phyloP scores from a whole-genome alignment of 2,329 filamentous ascomycete species.

The Claviceps fusiformis region DNA sequence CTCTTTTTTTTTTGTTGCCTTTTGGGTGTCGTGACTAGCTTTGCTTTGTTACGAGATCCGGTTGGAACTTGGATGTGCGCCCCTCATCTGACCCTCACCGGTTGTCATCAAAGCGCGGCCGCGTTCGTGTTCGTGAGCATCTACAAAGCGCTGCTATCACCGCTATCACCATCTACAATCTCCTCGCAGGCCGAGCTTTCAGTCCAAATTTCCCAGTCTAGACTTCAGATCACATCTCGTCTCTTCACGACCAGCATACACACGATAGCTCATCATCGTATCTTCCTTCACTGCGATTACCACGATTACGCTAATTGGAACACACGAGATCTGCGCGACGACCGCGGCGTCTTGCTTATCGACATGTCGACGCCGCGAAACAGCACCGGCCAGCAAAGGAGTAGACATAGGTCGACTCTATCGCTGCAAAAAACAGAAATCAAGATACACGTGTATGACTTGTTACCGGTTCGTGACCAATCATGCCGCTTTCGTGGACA shows the following conservation, averaged over 20 bases:
- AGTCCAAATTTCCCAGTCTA: neutral
- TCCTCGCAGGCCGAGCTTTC: neutral
- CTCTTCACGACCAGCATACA: neutral
- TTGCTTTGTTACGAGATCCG: neutral
- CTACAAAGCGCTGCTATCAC: neutral
- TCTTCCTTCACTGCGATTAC: neutral
- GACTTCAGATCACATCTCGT: neutral
- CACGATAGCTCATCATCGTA: neutral
- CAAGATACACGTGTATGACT: slow-evolving; percentile 64
- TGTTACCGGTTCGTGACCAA: slow-evolving; percentile 46
- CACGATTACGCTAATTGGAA: neutral
- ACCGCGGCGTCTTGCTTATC: neutral
- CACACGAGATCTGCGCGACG: neutral
- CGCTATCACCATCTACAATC: no score
- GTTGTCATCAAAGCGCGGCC: neutral
- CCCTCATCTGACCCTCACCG: neutral
- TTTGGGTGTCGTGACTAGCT: neutral
- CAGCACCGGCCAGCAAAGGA: slow-evolving; percentile 13
- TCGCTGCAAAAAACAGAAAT: slow-evolving; percentile 62
- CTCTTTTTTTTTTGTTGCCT: neutral
- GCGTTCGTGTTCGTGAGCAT: neutral
- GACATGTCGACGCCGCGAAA: slow-evolving; percentile 17
- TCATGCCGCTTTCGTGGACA: neutral
- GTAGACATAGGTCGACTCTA: slow-evolving; percentile 48
- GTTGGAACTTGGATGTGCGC: neutral